Base-by-base conservation (phyloP, 2,329 filamentous ascomycete species). In the Cordyceps tenuipes region DNA sequence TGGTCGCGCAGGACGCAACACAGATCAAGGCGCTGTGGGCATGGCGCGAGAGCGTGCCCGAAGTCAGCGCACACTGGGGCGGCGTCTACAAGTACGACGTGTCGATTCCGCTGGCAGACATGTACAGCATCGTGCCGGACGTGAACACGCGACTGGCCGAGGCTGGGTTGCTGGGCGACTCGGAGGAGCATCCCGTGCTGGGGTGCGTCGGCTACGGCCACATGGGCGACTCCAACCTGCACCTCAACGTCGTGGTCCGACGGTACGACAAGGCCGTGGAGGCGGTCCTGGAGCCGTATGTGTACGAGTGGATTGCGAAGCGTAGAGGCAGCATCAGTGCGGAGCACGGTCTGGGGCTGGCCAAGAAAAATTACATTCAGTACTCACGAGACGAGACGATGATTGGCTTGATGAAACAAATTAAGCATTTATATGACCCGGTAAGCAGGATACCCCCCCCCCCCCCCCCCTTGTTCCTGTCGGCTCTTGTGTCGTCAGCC, bases 81-180 rank as follows among this genome's bases (percentile, higher is more conserved):
- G 94, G 92, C 49, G 92, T 94, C 9, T 99, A 99, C 82, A 99
- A 99, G 77, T 99, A 99, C 73, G 94, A 99, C 70, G 81, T 99
- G 36, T 97, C 94, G 7, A 96, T 99, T 65, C 94, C 94, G 1
- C 81, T 99, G 31, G 75, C 83, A 13, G 87, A 96, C 66, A 84
- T 99, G 68, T 99, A 99, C 76, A 79, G 83, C 66, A 80, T 99
- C 34, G 94, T 99, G 34, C 89, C 94, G 65, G 94, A 97, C 67
- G 88, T 87, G 23, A 83, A 88, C 64, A 84, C 83, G 57, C 85
- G 86, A 57, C 81, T 99, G 65, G 80, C 82, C 1, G 80, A 86
- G 58, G 86, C 87, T 36, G 91, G 91, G 0, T 80, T 97, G 2
- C 79, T 96, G 46, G 89, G 90, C 57, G 86, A 90, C 49, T 84